Percentiles rank a stretch among this genome's conserved stretches.
Evolutionary conservation across 1,139 yeast species (phyloP).

Genomic region (Kodamaea suecica): DNA sequence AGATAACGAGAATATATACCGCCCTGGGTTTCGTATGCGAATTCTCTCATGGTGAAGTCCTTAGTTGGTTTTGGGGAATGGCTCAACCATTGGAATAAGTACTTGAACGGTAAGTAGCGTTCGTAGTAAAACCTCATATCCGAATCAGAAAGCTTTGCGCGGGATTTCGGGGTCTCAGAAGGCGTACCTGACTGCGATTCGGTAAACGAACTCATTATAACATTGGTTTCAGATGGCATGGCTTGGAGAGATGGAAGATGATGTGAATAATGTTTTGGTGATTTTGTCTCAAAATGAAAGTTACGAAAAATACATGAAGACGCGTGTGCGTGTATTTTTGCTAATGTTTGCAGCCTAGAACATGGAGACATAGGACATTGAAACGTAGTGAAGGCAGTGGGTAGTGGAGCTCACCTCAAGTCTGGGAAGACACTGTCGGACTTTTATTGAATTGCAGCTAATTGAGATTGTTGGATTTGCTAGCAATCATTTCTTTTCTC

Average conservation of each 20-base stretch:
- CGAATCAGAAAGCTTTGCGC: constrained; percentile 48
- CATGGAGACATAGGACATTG: too few species aligned
- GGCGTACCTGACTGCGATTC: constrained; percentile 3
- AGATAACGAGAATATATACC: constrained; percentile 90
- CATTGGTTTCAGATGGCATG: constrained; percentile 4
- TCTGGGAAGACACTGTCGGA: too few species aligned
- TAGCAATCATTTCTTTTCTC: too few species aligned
- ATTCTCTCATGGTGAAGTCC: constrained; percentile 85
- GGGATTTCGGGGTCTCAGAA: background rate
- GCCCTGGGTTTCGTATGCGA: constrained; percentile 84
- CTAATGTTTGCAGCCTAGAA: too few species aligned
- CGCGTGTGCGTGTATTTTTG: too few species aligned
- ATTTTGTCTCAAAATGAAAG: background rate
- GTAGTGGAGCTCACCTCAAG: too few species aligned
- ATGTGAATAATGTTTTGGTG: background rate
- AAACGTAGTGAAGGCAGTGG: too few species aligned
- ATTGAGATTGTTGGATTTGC: too few species aligned
- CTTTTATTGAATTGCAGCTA: too few species aligned
- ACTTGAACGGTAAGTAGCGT: constrained; percentile 65
- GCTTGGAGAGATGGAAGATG: background rate
- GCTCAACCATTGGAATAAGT: constrained; percentile 81
- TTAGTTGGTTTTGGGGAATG: constrained; percentile 71
- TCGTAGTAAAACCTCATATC: constrained; percentile 79
- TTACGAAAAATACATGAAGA: too few species aligned
- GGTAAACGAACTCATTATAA: constrained; percentile 6